phyloP scores from a whole-genome alignment of 2,329 filamentous ascomycete species.

The Fusarium verrucosum region DNA sequence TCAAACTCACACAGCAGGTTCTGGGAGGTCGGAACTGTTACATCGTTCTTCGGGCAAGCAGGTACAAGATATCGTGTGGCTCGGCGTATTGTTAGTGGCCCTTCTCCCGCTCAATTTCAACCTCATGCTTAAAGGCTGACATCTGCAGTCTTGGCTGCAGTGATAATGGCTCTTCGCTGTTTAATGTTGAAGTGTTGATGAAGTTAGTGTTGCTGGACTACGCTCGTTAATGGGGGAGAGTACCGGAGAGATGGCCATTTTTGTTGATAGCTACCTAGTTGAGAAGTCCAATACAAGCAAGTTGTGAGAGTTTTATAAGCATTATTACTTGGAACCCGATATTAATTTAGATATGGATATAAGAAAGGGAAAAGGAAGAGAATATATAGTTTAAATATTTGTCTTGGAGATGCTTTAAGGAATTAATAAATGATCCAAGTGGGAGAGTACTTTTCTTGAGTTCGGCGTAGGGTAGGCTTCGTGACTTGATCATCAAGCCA shows the following conservation, averaged over 20 bases:
- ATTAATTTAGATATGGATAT: background rate
- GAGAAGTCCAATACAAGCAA: no score
- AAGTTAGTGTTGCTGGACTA: background rate
- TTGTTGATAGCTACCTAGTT: no score
- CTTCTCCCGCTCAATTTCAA: background rate
- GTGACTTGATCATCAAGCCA: background rate
- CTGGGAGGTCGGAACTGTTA: background rate
- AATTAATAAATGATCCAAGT: background rate
- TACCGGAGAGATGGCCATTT: no score
- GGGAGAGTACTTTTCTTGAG: background rate
- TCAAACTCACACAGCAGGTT: fast-evolving
- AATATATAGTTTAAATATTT: fast-evolving
- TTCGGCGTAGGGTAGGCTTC: background rate
- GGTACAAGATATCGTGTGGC: conserved; percentile 9
- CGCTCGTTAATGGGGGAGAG: background rate
- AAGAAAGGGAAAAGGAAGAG: background rate
- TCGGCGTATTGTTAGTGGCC: conserved; percentile 6
- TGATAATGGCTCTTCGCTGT: background rate
- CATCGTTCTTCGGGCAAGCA: conserved; percentile 12
- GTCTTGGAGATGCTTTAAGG: no score
- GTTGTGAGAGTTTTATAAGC: no score
- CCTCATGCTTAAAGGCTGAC: background rate
- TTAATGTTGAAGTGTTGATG: background rate
- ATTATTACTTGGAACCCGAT: background rate
- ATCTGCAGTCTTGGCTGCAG: background rate